Conservation (phyloP, 176 grass and related monocot species). For the Pontederia crassipes region DNA sequence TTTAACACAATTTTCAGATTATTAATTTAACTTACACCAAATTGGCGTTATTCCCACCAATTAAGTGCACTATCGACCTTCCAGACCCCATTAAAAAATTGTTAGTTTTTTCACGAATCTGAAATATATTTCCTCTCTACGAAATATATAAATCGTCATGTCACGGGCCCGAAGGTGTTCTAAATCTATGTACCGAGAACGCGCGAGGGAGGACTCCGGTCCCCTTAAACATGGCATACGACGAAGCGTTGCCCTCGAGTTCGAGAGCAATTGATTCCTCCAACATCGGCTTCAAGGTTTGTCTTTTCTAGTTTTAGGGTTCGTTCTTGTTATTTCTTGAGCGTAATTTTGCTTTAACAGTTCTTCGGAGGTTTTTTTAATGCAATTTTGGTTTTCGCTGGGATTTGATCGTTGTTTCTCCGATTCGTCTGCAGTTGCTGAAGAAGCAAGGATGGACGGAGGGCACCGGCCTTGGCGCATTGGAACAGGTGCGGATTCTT, state of each 20-base stretch:
- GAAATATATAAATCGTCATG: too few species aligned
- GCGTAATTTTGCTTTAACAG: background rate
- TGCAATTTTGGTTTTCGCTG: background rate
- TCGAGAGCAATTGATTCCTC: conserved; percentile 52
- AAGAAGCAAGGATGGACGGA: conserved; percentile 96
- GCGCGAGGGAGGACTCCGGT: background rate
- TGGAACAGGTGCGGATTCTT: conserved; percentile 55
- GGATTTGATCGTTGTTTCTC: too few species aligned
- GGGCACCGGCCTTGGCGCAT: conserved; percentile 79
- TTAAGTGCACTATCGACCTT: too few species aligned
- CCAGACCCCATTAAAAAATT: too few species aligned
- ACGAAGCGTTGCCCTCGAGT: background rate
- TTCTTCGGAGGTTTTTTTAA: background rate
- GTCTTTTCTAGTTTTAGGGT: background rate
- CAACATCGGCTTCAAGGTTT: conserved; percentile 82
- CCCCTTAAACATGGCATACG: background rate
- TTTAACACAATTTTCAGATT: too few species aligned
- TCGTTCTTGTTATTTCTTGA: background rate
- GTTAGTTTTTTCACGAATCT: too few species aligned
- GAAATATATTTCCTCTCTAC: too few species aligned
- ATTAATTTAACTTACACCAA: too few species aligned
- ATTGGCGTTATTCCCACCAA: too few species aligned
- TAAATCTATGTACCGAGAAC: background rate
- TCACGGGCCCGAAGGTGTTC: too few species aligned
- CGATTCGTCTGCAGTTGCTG: conserved; percentile 38